Evolutionary conservation across 2,329 filamentous ascomycete genomes (phyloP), one percentile per base, ranked within the genome.

Genomic region (Xylaria sp.): DNA sequence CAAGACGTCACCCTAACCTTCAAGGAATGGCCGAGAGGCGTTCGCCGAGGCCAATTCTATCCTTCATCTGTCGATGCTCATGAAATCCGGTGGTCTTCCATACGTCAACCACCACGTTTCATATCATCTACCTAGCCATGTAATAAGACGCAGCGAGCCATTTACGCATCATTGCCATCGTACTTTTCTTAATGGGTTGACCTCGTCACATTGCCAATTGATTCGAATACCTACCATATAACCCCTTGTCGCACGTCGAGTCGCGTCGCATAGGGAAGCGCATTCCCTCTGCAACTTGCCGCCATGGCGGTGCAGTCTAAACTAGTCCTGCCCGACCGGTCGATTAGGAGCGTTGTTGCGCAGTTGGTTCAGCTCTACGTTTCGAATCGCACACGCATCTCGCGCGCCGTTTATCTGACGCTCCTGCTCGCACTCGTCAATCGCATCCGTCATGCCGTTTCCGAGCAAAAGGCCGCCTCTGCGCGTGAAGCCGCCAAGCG

Each of bases 381-480:
- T 71, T 86, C 87, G 70, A 90, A 97, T 81, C 92, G 94, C 74
- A 93, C 90, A 60, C 89, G 89, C 73, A 94, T 97, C 80, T 95
- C 93, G 25, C 91, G 93, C 77, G 90, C 89, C 71, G 89, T 97
- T 74, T 97, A 97, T 84, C 84, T 97, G 70, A 91, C 93, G 32
- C 87, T 98, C 74, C 89, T 95, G 75, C 83, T 95, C 73, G 90
- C 93, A 57, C 88, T 97, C 69, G 85, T 91, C 69, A 94, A 97
- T 80, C 93, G 96, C 75, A 90, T 98, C 63, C 93, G 94, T 75
- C 91, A 93, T 87, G 94, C 95, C 75, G 91, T 98, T 77, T 91
- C 92, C 68, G 94, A 98, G 79, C 96, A 98, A 80, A 97, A 97
- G 80, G 92, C 93, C 18, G 93, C 93, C 2, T 91, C 92, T 1